Evolutionary conservation across 805 yeast genomes (phyloP).

Genomic region (Candida tammaniensis): DNA sequence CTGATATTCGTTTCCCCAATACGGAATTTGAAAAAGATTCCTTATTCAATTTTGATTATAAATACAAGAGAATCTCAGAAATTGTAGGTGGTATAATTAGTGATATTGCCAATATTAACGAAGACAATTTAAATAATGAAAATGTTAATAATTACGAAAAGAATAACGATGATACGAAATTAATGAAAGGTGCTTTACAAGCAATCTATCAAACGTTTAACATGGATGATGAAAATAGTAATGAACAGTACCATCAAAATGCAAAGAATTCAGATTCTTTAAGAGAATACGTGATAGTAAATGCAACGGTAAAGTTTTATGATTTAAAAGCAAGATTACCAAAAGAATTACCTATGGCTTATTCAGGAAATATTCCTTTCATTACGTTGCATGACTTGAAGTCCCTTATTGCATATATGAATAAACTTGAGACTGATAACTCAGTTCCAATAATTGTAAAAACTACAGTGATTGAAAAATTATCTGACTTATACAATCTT

Average conservation of each 20-base stretch:
- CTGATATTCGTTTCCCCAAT: conserved; percentile 71
- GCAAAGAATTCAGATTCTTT: conserved; percentile 9
- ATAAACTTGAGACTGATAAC: conserved; percentile 27
- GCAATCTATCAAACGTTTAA: conserved; percentile 42
- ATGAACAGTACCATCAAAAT: conserved; percentile 1
- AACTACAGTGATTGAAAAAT: conserved; percentile 39
- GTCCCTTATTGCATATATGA: conserved; percentile 60
- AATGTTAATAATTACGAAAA: conserved; percentile 2
- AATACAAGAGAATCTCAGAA: conserved; percentile 21
- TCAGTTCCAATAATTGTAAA: conserved; percentile 32
- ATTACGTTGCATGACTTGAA: conserved; percentile 57
- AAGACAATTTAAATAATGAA: conserved; percentile 1
- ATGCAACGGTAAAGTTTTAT: conserved; percentile 60
- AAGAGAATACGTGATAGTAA: conserved; percentile 60
- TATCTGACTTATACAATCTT: conserved; percentile 36
- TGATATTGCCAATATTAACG: conserved; percentile 22
- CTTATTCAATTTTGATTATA: conserved; percentile 18
- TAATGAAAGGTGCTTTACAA: conserved; percentile 38
- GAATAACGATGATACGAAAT: conserved; percentile 20
- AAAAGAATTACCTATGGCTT: conserved; percentile 47
- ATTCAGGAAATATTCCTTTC: conserved; percentile 50
- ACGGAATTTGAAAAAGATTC: conserved; percentile 25
- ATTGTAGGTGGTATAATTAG: conserved; percentile 25
- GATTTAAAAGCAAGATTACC: conserved; percentile 60
- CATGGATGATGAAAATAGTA: conserved; percentile 7